Percentiles rank a stretch among this genome's conserved stretches.
phyloP scores from a whole-genome alignment of 768 basidiomycete genomes.

The Lactarius deliciosus region DNA sequence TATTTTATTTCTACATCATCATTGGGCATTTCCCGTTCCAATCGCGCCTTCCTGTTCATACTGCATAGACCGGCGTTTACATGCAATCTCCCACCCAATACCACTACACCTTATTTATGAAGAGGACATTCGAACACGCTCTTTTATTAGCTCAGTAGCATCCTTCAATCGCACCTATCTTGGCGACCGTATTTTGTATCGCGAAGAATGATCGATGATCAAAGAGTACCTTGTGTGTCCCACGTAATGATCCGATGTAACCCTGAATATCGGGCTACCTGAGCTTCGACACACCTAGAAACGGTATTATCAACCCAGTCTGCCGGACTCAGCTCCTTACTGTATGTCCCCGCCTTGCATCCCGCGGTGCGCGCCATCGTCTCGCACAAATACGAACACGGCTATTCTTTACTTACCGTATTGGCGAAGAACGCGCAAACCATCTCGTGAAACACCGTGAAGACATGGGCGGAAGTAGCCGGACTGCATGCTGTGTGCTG shows the following conservation, averaged over 20 bases:
- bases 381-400: background rate
- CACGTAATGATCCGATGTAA: background rate
- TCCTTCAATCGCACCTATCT: background rate
- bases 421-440: too few species aligned
- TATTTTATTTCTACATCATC: conserved; percentile 19
- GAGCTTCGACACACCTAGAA: background rate
- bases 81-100: conserved; percentile 5
- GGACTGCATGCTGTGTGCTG: background rate
- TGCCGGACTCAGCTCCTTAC: background rate
- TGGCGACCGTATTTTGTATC: background rate
- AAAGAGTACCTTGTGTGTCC: too few species aligned
- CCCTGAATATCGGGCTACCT: background rate
- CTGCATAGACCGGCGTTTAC: conserved; percentile 19
- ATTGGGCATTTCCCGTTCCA: conserved; percentile 9
- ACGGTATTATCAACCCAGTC: background rate
- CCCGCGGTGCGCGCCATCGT: background rate
- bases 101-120: conserved; percentile 25
- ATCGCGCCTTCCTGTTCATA: conserved; percentile 7
- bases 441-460: background rate
- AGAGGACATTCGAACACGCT: conserved; percentile 4
- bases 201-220: too few species aligned
- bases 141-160: background rate
- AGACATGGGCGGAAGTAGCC: background rate
- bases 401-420: background rate
- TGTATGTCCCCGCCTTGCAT: background rate